phyloP scores from a whole-genome alignment of 179 eudicot genomes.

The Gypsophila paniculata region DNA sequence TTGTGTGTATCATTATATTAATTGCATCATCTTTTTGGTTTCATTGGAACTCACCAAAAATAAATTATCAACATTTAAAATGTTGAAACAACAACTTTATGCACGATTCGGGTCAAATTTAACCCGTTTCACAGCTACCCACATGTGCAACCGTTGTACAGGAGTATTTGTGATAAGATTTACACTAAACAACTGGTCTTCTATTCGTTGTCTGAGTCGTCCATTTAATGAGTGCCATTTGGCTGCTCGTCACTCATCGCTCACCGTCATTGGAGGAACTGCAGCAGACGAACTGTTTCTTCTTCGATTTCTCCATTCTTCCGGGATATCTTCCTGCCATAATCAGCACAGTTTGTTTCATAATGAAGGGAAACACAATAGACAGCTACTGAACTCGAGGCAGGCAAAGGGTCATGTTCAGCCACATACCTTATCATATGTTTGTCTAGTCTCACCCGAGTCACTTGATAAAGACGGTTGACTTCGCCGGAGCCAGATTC shows the following conservation, averaged over 20 bases:
- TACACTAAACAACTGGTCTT: background rate
- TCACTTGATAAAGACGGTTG: conserved; percentile 37
- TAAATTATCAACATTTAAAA: no score
- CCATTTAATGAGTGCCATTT: conserved; percentile 50
- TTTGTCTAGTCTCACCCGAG: conserved; percentile 29
- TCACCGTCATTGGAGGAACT: conserved; percentile 55
- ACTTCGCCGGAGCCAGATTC: conserved; percentile 57
- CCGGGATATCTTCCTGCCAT: conserved; percentile 34
- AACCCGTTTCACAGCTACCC: no score
- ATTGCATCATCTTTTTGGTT: no score
- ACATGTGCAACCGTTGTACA: no score
- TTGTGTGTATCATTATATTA: no score
- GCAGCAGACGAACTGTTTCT: conserved; percentile 36
- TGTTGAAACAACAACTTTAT: no score
- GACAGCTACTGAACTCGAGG: background rate
- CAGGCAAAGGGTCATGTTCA: background rate
- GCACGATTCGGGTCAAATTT: no score
- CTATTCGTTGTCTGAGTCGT: conserved; percentile 43
- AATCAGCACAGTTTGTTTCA: background rate
- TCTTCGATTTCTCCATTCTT: conserved; percentile 47
- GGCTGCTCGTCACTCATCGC: conserved; percentile 42
- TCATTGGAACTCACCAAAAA: no score
- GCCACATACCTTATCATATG: conserved; percentile 29
- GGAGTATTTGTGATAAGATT: no score
- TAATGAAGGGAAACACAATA: background rate